A percentile compares a stretch with the other conserved stretches of the same genome.
Conservation (phyloP, 1,284 basidiomycete genomes). For the Malassezia slooffiae region DNA sequence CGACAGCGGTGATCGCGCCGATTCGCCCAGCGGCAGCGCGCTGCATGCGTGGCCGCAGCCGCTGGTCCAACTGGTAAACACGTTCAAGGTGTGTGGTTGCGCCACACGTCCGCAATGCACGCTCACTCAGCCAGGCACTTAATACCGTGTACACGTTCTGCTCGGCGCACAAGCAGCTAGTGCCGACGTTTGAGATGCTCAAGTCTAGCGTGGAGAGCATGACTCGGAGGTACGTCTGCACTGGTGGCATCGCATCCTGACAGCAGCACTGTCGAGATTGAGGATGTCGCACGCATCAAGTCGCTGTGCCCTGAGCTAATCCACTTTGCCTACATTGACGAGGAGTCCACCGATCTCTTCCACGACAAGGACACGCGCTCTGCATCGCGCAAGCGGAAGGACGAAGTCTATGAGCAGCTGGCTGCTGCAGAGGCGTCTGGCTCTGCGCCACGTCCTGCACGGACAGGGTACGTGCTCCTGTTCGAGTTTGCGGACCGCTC, state of each 20-base stretch:
- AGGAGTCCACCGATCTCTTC: not conserved
- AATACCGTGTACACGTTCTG: constrained; percentile 83
- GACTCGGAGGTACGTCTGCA: constrained; percentile 53
- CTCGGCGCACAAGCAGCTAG: constrained; percentile 68
- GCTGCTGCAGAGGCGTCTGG: constrained; percentile 11
- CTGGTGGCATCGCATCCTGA: not conserved
- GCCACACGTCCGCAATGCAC: too few relatives aligned
- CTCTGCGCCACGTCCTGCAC: too few relatives aligned
- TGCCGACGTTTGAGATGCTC: constrained; percentile 66
- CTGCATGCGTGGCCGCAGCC: constrained; percentile 1
- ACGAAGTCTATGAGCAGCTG: constrained; percentile 25
- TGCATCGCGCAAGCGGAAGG: constrained; percentile 15
- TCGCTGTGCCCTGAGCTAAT: constrained; percentile 71
- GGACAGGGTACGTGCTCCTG: constrained; percentile 15
- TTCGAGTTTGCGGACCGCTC: constrained; percentile 9
- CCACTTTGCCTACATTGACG: constrained; percentile 66
- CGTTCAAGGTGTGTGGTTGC: constrained; percentile 1
- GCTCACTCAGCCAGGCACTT: constrained; percentile 56
- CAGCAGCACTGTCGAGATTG: constrained; percentile 64
- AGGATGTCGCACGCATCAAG: constrained; percentile 74
- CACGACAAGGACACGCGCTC: too few relatives aligned
- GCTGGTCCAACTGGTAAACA: not conserved
- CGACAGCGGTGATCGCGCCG: not conserved
- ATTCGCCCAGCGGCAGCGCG: too few relatives aligned
- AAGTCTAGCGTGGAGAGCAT: constrained; percentile 66